Evolutionary conservation across 139 green algal species (phyloP).

Genomic region (Dunaliella primolecta): DNA sequence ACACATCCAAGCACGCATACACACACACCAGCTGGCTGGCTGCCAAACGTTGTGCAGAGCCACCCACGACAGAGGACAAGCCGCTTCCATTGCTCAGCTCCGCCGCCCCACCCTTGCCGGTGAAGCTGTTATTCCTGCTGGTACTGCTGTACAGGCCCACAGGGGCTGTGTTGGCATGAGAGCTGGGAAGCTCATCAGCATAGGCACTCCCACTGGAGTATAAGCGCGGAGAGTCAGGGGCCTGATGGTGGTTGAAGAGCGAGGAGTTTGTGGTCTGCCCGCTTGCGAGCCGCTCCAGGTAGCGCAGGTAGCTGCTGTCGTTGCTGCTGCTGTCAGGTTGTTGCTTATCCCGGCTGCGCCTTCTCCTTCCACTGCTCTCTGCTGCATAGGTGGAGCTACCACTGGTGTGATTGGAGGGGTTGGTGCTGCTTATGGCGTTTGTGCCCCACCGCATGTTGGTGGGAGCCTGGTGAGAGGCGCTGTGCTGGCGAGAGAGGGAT

Average conservation of each 20-base stretch:
- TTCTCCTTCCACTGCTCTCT: background rate
- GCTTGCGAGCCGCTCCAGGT: background rate
- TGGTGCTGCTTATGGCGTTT: background rate
- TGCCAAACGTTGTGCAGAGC: too few species aligned
- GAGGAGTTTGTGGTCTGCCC: too few species aligned
- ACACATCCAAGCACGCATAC: too few species aligned
- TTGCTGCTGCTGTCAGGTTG: background rate
- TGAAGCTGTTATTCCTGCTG: background rate
- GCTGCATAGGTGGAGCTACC: background rate
- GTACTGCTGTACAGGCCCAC: background rate
- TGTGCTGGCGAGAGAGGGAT: background rate
- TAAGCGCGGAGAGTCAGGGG: too few species aligned
- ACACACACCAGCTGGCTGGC: background rate
- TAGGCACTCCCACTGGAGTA: too few species aligned
- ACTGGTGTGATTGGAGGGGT: background rate
- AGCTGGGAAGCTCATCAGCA: too few species aligned
- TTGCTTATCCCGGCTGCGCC: background rate
- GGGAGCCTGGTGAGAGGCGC: background rate
- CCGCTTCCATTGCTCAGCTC: too few species aligned
- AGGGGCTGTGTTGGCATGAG: constrained; percentile 9
- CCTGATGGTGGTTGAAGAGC: too few species aligned
- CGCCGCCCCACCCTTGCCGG: too few species aligned
- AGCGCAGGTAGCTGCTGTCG: background rate
- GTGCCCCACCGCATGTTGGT: background rate
- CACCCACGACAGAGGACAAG: too few species aligned